These are phyloP conservation scores for Fonsecaea pedrosoi DNA, from an alignment of 2,329 filamentous ascomycete species.

Conservation along the genomic window DNA sequence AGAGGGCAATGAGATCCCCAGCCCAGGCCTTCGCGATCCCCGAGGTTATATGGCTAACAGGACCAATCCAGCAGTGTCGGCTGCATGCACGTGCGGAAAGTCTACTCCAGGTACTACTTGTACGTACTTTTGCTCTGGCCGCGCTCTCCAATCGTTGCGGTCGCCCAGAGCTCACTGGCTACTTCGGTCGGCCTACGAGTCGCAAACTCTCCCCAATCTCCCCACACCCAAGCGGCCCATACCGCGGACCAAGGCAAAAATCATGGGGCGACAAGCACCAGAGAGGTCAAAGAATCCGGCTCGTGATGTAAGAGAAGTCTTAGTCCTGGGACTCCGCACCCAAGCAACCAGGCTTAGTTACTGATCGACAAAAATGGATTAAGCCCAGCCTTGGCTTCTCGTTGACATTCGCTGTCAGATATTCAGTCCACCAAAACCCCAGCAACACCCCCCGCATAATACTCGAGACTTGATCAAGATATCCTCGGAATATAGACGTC, in stretches of 20 bases:
- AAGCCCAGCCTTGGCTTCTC: conserved; percentile 15
- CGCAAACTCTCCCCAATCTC: neutral
- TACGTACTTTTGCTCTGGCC: conserved; percentile 1
- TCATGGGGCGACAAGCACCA: neutral
- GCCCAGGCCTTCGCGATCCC: neutral
- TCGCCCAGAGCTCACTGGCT: neutral
- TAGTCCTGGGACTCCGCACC: neutral
- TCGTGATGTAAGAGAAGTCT: neutral
- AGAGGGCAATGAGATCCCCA: neutral
- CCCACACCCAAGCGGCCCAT: neutral
- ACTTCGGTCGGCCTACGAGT: neutral
- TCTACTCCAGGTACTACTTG: neutral
- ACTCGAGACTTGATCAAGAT: neutral
- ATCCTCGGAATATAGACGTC: conserved; percentile 11
- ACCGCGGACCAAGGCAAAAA: neutral
- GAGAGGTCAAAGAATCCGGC: neutral
- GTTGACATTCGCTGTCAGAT: neutral
- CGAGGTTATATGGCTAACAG: conserved; percentile 1
- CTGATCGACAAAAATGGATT: neutral
- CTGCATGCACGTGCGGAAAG: neutral
- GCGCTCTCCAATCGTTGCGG: neutral
- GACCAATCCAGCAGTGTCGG: neutral
- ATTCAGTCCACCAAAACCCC: neutral
- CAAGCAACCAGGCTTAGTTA: neutral
- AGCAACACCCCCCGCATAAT: conserved; percentile 1